Conservation (phyloP, 768 basidiomycete genomes). For the Termitomyces sp. region DNA sequence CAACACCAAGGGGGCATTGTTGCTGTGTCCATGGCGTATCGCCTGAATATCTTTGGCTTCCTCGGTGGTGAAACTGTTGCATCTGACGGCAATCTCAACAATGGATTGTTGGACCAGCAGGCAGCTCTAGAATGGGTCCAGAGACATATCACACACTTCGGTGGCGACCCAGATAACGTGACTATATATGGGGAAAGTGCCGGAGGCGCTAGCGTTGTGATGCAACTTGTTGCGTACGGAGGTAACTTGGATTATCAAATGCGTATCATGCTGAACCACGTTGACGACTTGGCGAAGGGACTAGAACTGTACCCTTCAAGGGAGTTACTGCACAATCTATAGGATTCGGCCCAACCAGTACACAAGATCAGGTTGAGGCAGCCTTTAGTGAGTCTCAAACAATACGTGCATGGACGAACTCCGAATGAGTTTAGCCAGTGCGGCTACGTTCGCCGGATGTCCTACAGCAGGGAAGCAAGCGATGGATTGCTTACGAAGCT, state of each 20-base stretch:
- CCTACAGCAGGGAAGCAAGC: not conserved
- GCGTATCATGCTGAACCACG: not conserved
- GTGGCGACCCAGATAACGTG: conserved; percentile 25
- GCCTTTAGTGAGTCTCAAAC: conserved; percentile 22
- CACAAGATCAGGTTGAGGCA: conserved; percentile 19
- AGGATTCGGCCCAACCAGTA: conserved; percentile 31
- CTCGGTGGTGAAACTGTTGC: conserved; percentile 21
- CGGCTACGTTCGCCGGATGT: not conserved
- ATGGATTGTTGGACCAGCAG: conserved; percentile 35
- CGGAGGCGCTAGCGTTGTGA: conserved; percentile 37
- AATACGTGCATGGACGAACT: not conserved
- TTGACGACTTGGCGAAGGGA: not conserved
- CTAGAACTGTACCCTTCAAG: conserved; percentile 29
- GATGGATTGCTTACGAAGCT: not conserved
- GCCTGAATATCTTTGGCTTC: conserved; percentile 23
- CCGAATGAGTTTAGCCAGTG: not conserved
- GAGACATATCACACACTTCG: conserved; percentile 28
- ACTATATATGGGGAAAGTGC: conserved; percentile 34
- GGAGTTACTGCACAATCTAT: conserved; percentile 37
- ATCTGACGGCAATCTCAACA: conserved; percentile 33
- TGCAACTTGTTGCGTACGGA: conserved; percentile 39
- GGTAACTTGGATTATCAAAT: conserved; percentile 21
- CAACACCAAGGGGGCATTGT: conserved; percentile 28
- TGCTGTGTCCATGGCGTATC: conserved; percentile 28
- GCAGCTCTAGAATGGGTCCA: conserved; percentile 35